Base-by-base conservation (phyloP, 306 rosid species). In the Gleditsia sinensis region DNA sequence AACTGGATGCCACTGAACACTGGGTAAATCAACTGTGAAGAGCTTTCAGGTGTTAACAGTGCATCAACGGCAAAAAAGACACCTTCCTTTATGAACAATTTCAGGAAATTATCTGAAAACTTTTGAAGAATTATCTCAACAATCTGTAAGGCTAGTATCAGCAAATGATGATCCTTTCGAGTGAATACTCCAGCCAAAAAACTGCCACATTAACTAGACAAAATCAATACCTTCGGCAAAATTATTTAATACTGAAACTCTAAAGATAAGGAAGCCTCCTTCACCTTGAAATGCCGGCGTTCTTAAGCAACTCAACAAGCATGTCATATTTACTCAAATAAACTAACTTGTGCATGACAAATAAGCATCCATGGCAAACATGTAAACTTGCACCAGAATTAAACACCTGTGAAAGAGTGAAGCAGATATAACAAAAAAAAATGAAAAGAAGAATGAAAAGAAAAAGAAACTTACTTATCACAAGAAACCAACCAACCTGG, bases 141-240 rank as follows among this genome's bases (percentile, higher is more conserved):
- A 74, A 89, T 90, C 66, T 76, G 90, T 67, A 95, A 84, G 66
- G 94, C 89, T 76, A 90, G 78, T 74, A 95, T 78, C 80, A 88
- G 82, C 82, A 95, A 83, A 82, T 95, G 99, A 17, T 78, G 89
- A 81, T 95, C 99, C 91, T 92, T 95, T 78, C 97, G 88, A 73
- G 97, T 86, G 76, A 92, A 92, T 19, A 88, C 93, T 65, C 99
- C 98, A 66, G 94, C 97, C 73, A 95, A 74, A 86, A 95, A 92
- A 76, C 99, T 95, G 96, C 67, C 81, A 75, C 27, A 81, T 64
- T 68, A 78, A 68, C 72, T 32, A 73, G 61, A 78, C 16, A 70
- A 82, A 74, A 62, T 72, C 19, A 74, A 74, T 53, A 81, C 40
- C 67, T 83, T 72, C 40, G 75, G 45, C 7, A 79, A 78, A 83